Base-by-base conservation (phyloP, 495 filamentous ascomycete species). In the Cercophora sp. region DNA sequence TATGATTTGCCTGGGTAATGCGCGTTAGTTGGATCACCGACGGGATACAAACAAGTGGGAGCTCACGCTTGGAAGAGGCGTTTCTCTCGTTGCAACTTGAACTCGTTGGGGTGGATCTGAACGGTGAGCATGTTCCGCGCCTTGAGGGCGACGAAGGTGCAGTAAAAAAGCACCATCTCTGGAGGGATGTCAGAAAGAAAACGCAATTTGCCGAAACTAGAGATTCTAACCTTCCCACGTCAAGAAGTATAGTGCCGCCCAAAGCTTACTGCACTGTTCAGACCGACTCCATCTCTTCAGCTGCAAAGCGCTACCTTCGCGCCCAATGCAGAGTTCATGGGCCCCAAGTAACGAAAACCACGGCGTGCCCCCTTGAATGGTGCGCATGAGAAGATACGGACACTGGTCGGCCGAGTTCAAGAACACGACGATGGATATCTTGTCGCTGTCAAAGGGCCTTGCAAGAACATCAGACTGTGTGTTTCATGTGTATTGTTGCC, bases 141-240 rank as follows among this genome's bases (percentile, higher is more conserved):
- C 61, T 89, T 89, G 51, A 95, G 76, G 0, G 86, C 83, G 22
- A 88, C 68, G 58, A 92, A 87, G 0, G 84, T 81, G 66, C 80
- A 85, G 65, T 86, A 87, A 64, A 95, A 93, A 1, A 88, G 70
- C 10, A 90, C 86, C 82, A 95, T 82, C 52, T 79, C 75, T 78
- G 32, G 18, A 8, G 18, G 16, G 8, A 15, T 13, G 5, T 15
- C 34, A 3, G 23, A n/a, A n/a, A n/a, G n/a, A n/a, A n/a, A n/a
- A n/a, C n/a, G n/a, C n/a, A n/a, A n/a, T n/a, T n/a, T n/a, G n/a
- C n/a, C n/a, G n/a, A n/a, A n/a, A n/a, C n/a, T n/a, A n/a, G n/a
- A 9, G 13, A 19, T 18, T 24, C 67, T 48, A 45, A 77, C 78
- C 75, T 68, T 82, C 79, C 78, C 78, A 82, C 4, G 77, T 80